Percentiles rank a stretch among this genome's conserved stretches.
These are phyloP conservation scores for Psilocybe azurescens DNA, from an alignment of 768 basidiomycete genomes.

Conservation along the genomic window DNA sequence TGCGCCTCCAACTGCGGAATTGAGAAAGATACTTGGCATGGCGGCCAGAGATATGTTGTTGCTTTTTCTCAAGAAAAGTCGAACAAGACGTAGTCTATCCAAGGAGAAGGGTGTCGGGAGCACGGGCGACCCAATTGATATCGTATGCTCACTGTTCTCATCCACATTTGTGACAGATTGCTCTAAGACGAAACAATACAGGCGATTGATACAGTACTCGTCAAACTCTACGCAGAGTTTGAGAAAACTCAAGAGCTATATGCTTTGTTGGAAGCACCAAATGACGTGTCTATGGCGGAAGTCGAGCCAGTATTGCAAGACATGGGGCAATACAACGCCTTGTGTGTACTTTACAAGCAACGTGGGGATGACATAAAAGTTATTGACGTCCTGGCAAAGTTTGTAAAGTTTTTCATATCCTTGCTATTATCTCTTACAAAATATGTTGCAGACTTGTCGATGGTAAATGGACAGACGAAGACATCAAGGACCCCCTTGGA, in stretches of 20 bases:
- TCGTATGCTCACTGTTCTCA: constrained; percentile 18
- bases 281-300: constrained; percentile 62
- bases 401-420: constrained; percentile 16
- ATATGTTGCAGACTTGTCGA: constrained; percentile 59
- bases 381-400: constrained; percentile 74
- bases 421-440: constrained; percentile 3
- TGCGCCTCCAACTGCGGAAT: constrained; percentile 73
- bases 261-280: constrained; percentile 57
- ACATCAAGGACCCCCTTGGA: constrained; percentile 65
- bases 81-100: constrained; percentile 48
- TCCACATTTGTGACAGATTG: background rate
- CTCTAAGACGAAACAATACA: constrained; percentile 28
- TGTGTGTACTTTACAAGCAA: constrained; percentile 65
- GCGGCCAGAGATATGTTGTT: constrained; percentile 82
- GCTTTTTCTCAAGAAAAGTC: constrained; percentile 66
- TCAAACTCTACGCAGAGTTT: constrained; percentile 70
- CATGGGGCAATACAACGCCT: constrained; percentile 60
- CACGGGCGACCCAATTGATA: constrained; percentile 27
- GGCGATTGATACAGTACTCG: constrained; percentile 84
- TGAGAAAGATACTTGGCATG: constrained; percentile 63
- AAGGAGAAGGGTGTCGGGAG: constrained; percentile 28
- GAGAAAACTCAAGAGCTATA: constrained; percentile 69
- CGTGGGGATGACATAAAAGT: constrained; percentile 64
- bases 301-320: constrained; percentile 60
- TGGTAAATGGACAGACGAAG: constrained; percentile 65